phyloP scores from a whole-genome alignment of 2,329 filamentous ascomycete genomes.

The Parafenestella ontariensis region DNA sequence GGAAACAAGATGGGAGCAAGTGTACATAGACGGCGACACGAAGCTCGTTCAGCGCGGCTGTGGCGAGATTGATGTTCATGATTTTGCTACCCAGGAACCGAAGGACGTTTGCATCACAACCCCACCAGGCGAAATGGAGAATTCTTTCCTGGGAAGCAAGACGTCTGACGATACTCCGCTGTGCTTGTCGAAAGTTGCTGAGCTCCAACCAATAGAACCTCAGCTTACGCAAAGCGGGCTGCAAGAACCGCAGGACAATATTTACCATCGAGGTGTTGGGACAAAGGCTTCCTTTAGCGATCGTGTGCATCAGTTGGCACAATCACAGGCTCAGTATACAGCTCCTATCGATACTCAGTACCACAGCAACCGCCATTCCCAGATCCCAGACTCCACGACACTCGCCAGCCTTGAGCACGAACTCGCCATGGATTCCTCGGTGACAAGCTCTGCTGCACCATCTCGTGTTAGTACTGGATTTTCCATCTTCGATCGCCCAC shows the following conservation, averaged over 20 bases:
- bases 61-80: constrained; percentile 39
- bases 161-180: constrained; percentile 34
- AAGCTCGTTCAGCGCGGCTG: constrained; percentile 45
- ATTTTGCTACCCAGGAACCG: constrained; percentile 40
- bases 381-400: constrained; percentile 26
- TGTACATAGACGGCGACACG: constrained; percentile 49
- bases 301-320: constrained; percentile 40
- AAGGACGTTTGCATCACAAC: constrained; percentile 48
- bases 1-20: constrained; percentile 48
- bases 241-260: constrained; percentile 11
- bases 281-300: constrained; percentile 45
- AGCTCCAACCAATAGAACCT: constrained; percentile 25
- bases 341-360: constrained; percentile 6
- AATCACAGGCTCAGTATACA: constrained; percentile 16
- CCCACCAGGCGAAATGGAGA: constrained; percentile 41
- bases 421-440: constrained; percentile 37
- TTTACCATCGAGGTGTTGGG: constrained; percentile 25
- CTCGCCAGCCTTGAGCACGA: constrained; percentile 43
- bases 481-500: constrained; percentile 31
- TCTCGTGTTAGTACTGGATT: constrained; percentile 38
- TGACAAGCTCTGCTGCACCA: constrained; percentile 30
- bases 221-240: constrained; percentile 14
- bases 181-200: constrained; percentile 29
- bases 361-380: constrained; percentile 16
- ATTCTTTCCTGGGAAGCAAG: constrained; percentile 33